phyloP scores from a whole-genome alignment of 2,329 filamentous ascomycete species.

The Pseudogymnoascus sp. region DNA sequence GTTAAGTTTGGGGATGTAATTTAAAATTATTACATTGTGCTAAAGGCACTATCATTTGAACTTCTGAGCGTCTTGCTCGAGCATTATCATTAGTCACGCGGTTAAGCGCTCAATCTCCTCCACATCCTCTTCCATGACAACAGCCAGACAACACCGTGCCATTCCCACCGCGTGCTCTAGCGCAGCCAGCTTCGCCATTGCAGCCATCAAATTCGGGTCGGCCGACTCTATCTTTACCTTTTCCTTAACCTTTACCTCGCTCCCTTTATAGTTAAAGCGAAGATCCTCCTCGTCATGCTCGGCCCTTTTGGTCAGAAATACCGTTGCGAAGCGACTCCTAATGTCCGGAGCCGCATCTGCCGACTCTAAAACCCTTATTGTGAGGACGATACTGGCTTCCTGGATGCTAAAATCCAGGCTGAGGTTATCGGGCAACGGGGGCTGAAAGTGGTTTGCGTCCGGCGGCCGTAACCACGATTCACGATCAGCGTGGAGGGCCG shows the following conservation, averaged over 20 bases:
- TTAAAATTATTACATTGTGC: neutral
- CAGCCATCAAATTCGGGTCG: conserved; percentile 75
- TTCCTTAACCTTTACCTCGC: conserved; percentile 77
- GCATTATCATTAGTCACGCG: conserved; percentile 7
- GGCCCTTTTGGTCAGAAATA: conserved; percentile 56
- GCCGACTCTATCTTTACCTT: conserved; percentile 77
- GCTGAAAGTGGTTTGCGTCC: conserved; percentile 42
- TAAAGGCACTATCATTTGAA: conserved; percentile 1
- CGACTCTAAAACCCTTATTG: conserved; percentile 61
- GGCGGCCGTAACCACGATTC: conserved; percentile 27
- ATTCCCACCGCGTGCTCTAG: conserved; percentile 64
- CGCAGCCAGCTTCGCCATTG: conserved; percentile 74
- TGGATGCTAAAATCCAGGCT: conserved; percentile 65
- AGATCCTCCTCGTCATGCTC: conserved; percentile 76
- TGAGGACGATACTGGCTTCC: conserved; percentile 62
- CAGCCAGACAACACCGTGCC: conserved; percentile 61
- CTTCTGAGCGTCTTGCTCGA: neutral
- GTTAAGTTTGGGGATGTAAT: neutral
- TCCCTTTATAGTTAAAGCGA: conserved; percentile 56
- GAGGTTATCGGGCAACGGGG: conserved; percentile 56
- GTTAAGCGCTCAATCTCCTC: conserved; percentile 19
- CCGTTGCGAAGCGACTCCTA: conserved; percentile 60
- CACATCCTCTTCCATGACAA: conserved; percentile 61
- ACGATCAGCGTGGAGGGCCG: conserved; percentile 23
- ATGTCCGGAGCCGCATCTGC: conserved; percentile 53